These are phyloP conservation scores for Sugiyamaella lignohabitans DNA, from an alignment of 805 yeast species.

Conservation along the genomic window DNA sequence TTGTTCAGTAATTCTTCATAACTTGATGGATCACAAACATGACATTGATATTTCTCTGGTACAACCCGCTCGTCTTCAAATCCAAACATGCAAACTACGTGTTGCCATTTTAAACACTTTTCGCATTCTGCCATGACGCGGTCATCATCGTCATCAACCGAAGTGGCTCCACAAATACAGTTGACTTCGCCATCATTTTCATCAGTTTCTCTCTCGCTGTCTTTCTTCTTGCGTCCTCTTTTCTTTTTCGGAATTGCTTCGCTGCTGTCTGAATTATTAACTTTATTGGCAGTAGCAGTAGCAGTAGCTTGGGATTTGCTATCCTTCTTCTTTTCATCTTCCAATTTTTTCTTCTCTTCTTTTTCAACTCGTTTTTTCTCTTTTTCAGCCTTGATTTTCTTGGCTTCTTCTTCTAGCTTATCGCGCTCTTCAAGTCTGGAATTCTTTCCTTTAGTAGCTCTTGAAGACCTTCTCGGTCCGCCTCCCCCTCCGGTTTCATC, in stretches of 20 bases:
- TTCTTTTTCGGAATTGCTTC: not conserved
- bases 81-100: slow-evolving; percentile 53
- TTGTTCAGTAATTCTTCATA: not conserved
- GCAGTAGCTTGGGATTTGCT: not conserved
- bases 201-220: slow-evolving; percentile 8
- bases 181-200: slow-evolving; percentile 23
- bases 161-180: slow-evolving; percentile 30
- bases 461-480: slow-evolving; percentile 33
- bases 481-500: slow-evolving; percentile 1
- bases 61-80: slow-evolving; percentile 35
- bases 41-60: slow-evolving; percentile 51
- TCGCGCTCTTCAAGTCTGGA: slow-evolving; percentile 15
- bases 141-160: slow-evolving; percentile 31
- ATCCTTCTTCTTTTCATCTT: not conserved
- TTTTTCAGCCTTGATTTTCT: slow-evolving; percentile 1
- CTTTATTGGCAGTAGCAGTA: not conserved
- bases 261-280: not conserved
- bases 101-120: slow-evolving; percentile 63
- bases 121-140: slow-evolving; percentile 62
- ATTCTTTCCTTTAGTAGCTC: slow-evolving; percentile 36
- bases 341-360: not conserved
- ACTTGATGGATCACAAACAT: slow-evolving; percentile 39
- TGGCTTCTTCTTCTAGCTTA: slow-evolving; percentile 14
- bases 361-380: not conserved
- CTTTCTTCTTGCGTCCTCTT: slow-evolving; percentile 4